Base-by-base conservation (phyloP, 2,329 filamentous ascomycete species). In the Xylaria sp. region DNA sequence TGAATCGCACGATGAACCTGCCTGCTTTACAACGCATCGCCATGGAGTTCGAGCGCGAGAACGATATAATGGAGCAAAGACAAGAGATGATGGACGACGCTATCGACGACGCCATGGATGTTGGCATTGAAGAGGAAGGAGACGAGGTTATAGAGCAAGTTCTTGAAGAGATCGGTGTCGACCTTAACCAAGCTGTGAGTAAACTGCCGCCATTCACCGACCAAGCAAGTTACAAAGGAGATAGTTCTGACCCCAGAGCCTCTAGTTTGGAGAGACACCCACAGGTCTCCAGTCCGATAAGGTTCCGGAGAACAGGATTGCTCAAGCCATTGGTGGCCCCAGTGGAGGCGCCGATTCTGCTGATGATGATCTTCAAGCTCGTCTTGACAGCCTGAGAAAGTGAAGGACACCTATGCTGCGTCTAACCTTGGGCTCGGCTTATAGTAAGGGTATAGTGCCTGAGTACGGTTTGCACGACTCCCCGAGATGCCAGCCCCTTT, bases 61-160 rank as follows among this genome's bases (percentile, higher is more conserved):
- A 97, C 76, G 94, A 97, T 71, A 92, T 99, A 60, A 99, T 99
- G 94, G 94, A 99, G 69, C 92, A 97, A 76, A 85, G 94, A 65
- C 92, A 97, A 74, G 94, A 97, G 76, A 97, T 99, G 90, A 97
- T 99, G 94, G 93, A 97, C 72, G 94, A 97, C 75, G 93, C 92
- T 18, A 94, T 99, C 61, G 94, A 99, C 72, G 94, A 99, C 73
- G 92, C 93, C 54, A 97, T 94, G 69, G 94, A 95, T 23, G 80
- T 96, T 44, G 85, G 84, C 13, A 86, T 96, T 62, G 94, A 99
- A 71, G 94, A 96, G 69, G 94, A 97, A 74, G 91, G 92, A 39
- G 94, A 99, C 68, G 94, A 99, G 73, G 90, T 97, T 10, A 92
- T 99, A 39, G 95, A 96, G 69, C 92, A 97, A 76, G 91, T 99